Evolutionary conservation across 495 filamentous ascomycete genomes (phyloP), one percentile per base, ranked within the genome.

Genomic region (Penicillium canariense): DNA sequence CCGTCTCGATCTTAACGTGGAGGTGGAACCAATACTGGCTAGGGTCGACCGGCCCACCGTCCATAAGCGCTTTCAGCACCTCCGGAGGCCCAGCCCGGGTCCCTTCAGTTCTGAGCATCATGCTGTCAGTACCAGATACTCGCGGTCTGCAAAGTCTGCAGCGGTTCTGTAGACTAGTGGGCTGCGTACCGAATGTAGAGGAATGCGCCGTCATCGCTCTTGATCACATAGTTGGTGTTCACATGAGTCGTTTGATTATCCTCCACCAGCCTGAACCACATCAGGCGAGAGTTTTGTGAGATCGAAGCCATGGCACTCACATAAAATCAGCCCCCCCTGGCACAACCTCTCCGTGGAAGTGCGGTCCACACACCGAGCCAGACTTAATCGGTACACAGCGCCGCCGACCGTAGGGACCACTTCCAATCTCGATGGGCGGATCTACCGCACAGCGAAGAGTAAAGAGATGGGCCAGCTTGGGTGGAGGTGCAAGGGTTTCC

Each of bases 1-100:
- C 68, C 0, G 64, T 69, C 43, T 69, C 68, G 14, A 69, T 52
- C 45, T 64, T 67, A 5, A 68, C 50, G 20, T 69, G 66, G 1
- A 71, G 52, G 48, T 71, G 66, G 22, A 69, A 67, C 66, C 68
- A 71, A 27, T 71, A 71, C 38, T 57, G 48, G 14, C 48, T 60
- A 4, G 61, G 61, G 27, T 71, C 63, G 0, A 71, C 68, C 1
- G 54, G 57, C 1, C 63, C 57, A 9, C 66, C 61, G 14, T 71
- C 61, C 66, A 71, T 68, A 26, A 71, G 34, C 6, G 63, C 66
- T 28, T 56, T 23, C 8, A 71, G 51, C 3, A 68, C 63, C 35
- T 68, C 63, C 0, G 65, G 65, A 0, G 65, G 65, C 0, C 67
- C 67, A 22, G 67, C 58, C 10, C 63, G 59, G 4, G 67, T 67